Evolutionary conservation across 495 filamentous ascomycete species (phyloP), one percentile per base, ranked within the genome.

Genomic region (Cladorrhinum samala): DNA sequence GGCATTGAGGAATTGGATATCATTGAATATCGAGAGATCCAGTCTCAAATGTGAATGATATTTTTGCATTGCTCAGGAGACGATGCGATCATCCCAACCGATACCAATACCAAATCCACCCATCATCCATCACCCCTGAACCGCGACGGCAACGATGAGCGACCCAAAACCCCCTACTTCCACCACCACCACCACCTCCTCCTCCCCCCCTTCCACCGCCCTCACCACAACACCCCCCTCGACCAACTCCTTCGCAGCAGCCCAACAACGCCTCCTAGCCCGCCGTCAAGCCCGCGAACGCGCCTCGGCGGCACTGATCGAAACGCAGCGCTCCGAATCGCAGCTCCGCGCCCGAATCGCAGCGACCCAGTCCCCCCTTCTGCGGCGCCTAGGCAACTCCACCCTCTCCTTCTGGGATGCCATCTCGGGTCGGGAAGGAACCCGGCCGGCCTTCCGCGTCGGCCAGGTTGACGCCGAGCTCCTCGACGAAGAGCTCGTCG

Each of bases 381-480:
- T 70, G 21, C 77, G 79, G 37, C 71, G 73, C 38, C 48, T 91
- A 18, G 78, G 82, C 20, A 57, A 69, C 42, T 77, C 80, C 5
- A 77, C 81, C 1, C 58, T 84, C 44, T 73, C 72, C 38, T 64
- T 82, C 58, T 95, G 87, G 84, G 83, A 88, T 59, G 62, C 72
- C 5, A 75, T 95, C 52, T 82, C 77, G 24, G 84, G 83, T n/a
- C 78, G 85, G 46, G 87, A 89, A 55, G 88, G 88, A 20, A 91
- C 85, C 18, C 73, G 80, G 17, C 94, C 93, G 7, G 86, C 88
- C 9, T 96, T 95, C 66, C 83, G 93, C 59, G 94, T 99, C 9
- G 91, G 92, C 6, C 93, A 99, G 74, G 87, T 99, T 21, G 93
- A 99, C 68, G 91, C 93, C 20, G 94, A 97, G 65, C 72, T 99